Percentiles rank a stretch among this genome's conserved stretches.
Evolutionary conservation across 805 yeast genomes (phyloP).

Genomic region (Wickerhamomyces canadensis): DNA sequence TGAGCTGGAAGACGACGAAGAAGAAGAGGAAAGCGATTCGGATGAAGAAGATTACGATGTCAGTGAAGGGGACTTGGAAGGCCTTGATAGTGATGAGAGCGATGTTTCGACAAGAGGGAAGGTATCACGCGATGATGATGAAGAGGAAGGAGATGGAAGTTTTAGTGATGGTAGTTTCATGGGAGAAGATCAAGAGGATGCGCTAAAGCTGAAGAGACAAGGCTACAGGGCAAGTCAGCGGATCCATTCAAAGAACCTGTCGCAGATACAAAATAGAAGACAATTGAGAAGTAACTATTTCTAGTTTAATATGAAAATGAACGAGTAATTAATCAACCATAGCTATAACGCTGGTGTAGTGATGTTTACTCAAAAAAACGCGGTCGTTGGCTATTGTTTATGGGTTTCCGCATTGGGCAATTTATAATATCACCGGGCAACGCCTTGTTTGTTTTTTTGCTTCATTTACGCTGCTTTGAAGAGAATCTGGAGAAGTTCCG

Average conservation of each 20-base stretch:
- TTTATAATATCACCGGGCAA: too few relatives aligned
- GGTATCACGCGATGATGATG: too few relatives aligned
- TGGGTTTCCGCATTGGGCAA: too few relatives aligned
- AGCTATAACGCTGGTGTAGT: too few relatives aligned
- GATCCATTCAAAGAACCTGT: conserved; percentile 18
- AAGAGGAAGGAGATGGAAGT: conserved; percentile 12
- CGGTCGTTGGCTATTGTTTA: too few relatives aligned
- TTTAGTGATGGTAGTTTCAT: neutral
- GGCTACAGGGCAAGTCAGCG: conserved; percentile 16
- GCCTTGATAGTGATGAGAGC: conserved; percentile 8
- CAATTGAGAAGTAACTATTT: conserved; percentile 12
- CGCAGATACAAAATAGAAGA: conserved; percentile 20
- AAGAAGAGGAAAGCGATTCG: conserved; percentile 17
- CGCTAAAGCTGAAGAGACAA: conserved; percentile 14
- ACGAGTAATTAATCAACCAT: too few relatives aligned
- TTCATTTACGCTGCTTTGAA: too few relatives aligned
- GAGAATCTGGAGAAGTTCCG: too few relatives aligned
- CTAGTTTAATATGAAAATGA: too few relatives aligned
- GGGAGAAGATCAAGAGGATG: conserved; percentile 18
- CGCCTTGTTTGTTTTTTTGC: too few relatives aligned
- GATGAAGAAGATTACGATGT: conserved; percentile 17
- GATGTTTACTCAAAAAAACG: too few relatives aligned
- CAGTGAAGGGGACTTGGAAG: conserved; percentile 14
- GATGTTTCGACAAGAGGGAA: neutral
- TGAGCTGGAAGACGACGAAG: conserved; percentile 7